phyloP scores from a whole-genome alignment of 495 filamentous ascomycete species.

The Recurvomyces mirabilis region DNA sequence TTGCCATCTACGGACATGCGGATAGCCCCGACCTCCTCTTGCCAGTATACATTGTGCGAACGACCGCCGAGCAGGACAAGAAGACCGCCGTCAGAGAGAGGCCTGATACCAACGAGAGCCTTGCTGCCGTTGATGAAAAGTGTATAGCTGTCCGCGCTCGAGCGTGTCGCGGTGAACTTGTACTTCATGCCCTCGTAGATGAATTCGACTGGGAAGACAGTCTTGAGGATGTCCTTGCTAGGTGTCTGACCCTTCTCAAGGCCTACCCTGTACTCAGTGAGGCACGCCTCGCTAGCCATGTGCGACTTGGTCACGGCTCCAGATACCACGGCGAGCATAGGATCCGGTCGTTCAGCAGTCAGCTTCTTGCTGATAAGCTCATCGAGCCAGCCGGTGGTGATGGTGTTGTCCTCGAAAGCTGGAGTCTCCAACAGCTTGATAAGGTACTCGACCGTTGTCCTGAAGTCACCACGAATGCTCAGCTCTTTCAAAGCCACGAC shows the following conservation, averaged over 20 bases:
- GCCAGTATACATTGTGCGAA: conserved; percentile 99
- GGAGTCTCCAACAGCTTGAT: conserved; percentile 98
- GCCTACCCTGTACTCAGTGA: conserved; percentile 73
- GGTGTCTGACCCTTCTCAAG: conserved; percentile 98
- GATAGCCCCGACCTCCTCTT: conserved; percentile 91
- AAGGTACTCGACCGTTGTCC: conserved; percentile 96
- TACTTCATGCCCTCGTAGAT: conserved; percentile 95
- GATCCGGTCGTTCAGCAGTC: conserved; percentile 90
- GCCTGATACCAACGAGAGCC: conserved; percentile 84
- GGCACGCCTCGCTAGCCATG: conserved; percentile 75
- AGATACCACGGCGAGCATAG: conserved; percentile 79
- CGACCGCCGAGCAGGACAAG: conserved; percentile 78
- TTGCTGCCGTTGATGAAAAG: conserved; percentile 99
- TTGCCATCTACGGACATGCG: conserved; percentile 95
- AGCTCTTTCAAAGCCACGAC: conserved; percentile 96
- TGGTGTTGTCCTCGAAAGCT: conserved; percentile 97
- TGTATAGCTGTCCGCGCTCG: conserved; percentile 88
- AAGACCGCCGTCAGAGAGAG: conserved; percentile 89
- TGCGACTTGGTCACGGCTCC: conserved; percentile 94
- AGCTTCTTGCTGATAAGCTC: conserved; percentile 97
- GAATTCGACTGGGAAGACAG: conserved; percentile 95
- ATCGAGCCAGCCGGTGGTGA: conserved; percentile 97
- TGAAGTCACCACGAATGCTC: conserved; percentile 98
- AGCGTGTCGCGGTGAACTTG: conserved; percentile 95
- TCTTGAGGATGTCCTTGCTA: conserved; percentile 90